A percentile compares a stretch with the other conserved stretches of the same genome.
Evolutionary conservation across 176 grass and related monocot genomes (phyloP).

Genomic region (Chloris gayana): DNA sequence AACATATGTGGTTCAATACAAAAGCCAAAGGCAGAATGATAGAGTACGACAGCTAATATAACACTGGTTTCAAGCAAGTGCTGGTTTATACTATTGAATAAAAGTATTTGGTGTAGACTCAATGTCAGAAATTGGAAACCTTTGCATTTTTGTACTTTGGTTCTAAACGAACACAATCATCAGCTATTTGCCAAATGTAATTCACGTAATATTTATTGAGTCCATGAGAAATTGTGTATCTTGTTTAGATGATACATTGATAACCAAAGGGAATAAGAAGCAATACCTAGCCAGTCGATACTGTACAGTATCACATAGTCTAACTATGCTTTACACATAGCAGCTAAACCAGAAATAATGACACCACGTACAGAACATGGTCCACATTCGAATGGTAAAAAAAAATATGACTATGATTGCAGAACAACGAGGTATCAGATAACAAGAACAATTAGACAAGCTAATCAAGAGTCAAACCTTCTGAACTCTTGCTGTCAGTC

Average conservation of each 20-base stretch:
- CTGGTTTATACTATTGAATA: neutral
- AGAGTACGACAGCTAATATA: neutral
- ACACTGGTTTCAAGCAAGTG: neutral
- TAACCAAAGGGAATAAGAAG: neutral
- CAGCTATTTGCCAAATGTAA: neutral
- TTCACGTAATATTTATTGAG: neutral
- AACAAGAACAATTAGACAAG: conserved; percentile 27
- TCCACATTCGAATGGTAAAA: conserved; percentile 7
- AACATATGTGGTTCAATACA: neutral
- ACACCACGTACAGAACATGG: neutral
- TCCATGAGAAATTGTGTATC: neutral
- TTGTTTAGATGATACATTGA: neutral
- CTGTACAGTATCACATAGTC: neutral
- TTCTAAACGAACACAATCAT: neutral
- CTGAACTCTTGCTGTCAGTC: conserved; percentile 92
- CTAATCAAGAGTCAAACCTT: conserved; percentile 59
- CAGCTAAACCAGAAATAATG: neutral
- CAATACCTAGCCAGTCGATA: neutral
- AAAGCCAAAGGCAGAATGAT: neutral
- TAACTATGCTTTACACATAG: conserved; percentile 4
- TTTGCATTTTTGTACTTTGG: neutral
- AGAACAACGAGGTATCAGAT: neutral
- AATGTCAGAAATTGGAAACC: neutral
- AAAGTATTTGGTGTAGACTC: neutral
- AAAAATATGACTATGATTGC: neutral